Percentiles rank a stretch among this genome's conserved stretches.
These are phyloP conservation scores for Camelina laxa DNA, from an alignment of 345 rosid species.

Conservation along the genomic window DNA sequence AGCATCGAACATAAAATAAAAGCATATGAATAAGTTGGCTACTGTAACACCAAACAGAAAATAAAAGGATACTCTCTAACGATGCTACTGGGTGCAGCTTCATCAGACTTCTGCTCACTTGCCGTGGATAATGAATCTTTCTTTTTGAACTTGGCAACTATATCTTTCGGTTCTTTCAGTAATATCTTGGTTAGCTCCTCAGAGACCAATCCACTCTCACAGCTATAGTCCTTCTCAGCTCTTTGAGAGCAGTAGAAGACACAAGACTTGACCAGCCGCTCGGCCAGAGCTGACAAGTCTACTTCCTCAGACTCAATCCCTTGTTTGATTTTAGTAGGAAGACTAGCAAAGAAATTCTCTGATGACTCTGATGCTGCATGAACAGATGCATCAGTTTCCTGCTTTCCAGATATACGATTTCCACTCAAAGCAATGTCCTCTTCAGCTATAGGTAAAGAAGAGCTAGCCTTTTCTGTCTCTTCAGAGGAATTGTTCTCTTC, in stretches of 20 bases:
- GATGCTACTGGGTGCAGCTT: constrained; percentile 47
- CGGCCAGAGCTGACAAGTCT: constrained; percentile 77
- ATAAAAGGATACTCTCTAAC: constrained; percentile 82
- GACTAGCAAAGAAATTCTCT: constrained; percentile 61
- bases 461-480: constrained; percentile 55
- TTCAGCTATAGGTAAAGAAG: constrained; percentile 60
- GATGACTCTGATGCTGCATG: constrained; percentile 50
- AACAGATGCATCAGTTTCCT: constrained; percentile 57
- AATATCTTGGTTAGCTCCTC: constrained; percentile 62
- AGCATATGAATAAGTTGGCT: constrained; percentile 21
- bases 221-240: constrained; percentile 45
- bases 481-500: constrained; percentile 46
- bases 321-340: constrained; percentile 65
- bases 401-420: constrained; percentile 51
- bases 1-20: constrained; percentile 28
- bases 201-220: constrained; percentile 53
- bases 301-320: constrained; percentile 81
- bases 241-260: constrained; percentile 65
- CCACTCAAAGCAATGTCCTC: constrained; percentile 68
- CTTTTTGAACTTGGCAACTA: constrained; percentile 54
- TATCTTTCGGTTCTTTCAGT: constrained; percentile 75
- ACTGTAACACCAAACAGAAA: not conserved
- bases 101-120: constrained; percentile 44
- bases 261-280: constrained; percentile 71
- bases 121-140: constrained; percentile 44